Base-by-base conservation (phyloP, 2,329 filamentous ascomycete genomes). In the Xylariaceae sp. region DNA sequence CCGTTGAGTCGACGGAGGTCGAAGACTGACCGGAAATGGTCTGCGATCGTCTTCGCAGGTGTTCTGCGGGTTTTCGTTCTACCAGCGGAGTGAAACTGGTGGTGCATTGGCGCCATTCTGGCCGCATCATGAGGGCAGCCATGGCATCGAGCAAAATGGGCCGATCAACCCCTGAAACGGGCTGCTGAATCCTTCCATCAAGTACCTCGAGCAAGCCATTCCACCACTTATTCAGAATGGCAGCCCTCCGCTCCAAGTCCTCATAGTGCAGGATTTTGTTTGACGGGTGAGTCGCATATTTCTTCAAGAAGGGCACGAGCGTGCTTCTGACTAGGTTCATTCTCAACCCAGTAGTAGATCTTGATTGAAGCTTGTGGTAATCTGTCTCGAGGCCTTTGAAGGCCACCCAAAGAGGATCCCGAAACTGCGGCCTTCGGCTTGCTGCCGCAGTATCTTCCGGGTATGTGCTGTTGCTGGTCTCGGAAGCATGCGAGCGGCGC, bases 181-280 rank as follows among this genome's bases (percentile, higher is more conserved):
- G 88, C 66, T 91, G 89, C 48, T 80, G 73, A 53, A 56, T 65
- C 64, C 55, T 75, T 62, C 89, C 89, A 62, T 92, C 87, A 20
- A 96, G 82, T 78, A 96, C 86, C 57, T 95, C 91, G 53, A 96
- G 75, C 40, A 96, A 77, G 1, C 85, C 87, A 43, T 81, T 88
- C 93, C 93, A 97, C 93, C 93, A 97, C 69, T 90, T 93, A 71
- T 95, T 91, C 55, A 96, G 76, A 46, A 96, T 90, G 44, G 86
- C 86, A 2, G 89, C 84, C 57, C 93, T 83, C 37, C 89, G 84
- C 67, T 97, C 92, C 44, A 96, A 74, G 70, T 96, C 91, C 74
- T 96, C 91, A 1, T 90, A 81, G n/a, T 83, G 78, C 44, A 96
- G 77, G 16, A 71, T 70, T 56, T 74, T 76, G 65, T 85, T 88